Evolutionary conservation across 768 basidiomycete genomes (phyloP), one percentile per base, ranked within the genome.

Genomic region (Roridomyces roridus): DNA sequence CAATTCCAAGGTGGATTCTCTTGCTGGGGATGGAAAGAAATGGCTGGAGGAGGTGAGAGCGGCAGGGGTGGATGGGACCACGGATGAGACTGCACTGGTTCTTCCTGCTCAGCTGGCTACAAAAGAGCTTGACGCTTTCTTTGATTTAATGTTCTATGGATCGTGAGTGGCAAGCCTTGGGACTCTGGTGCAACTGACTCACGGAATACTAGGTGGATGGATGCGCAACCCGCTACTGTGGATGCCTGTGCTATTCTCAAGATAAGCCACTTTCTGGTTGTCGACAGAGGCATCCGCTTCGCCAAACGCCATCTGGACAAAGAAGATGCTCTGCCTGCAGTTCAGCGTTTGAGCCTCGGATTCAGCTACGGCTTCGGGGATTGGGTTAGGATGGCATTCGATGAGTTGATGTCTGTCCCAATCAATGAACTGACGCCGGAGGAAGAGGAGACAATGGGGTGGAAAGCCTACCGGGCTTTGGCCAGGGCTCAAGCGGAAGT

Each of bases 401-500:
- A 57, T 41, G 48, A 50, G 11, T 15, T 57, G 18, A 46, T 57
- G 55, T 17, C 35, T 0, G 9, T 25, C 0, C 34, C 57, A 0
- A 36, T 58, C 39, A 42, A 15, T 18, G 45, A 51, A 1, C 4
- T 58, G 0, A 7, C 43, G 1, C 17, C 4, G 1, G 46, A 41
- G 23, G 57, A 58, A 0, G 57, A 58, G 37, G 14, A 0, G 4
- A 12, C 50, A n/a, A 34, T 58, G 3, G 57, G 57, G 1, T 43
- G 31, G 44, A 6, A 8, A 0, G 57, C 45, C 7, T 58, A 58
- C 31, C 50, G 57, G 3, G 50, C 50, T 0, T 25, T 58, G 21
- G 57, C 50, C 1, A 58, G 20, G 20, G 26, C 57, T 34, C 57
- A 58, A 39, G 50, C 57, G 0, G 5, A 23, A 12, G 57, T 58